Conservation (phyloP, 495 filamentous ascomycete genomes). For the Trichoderma gamsii region DNA sequence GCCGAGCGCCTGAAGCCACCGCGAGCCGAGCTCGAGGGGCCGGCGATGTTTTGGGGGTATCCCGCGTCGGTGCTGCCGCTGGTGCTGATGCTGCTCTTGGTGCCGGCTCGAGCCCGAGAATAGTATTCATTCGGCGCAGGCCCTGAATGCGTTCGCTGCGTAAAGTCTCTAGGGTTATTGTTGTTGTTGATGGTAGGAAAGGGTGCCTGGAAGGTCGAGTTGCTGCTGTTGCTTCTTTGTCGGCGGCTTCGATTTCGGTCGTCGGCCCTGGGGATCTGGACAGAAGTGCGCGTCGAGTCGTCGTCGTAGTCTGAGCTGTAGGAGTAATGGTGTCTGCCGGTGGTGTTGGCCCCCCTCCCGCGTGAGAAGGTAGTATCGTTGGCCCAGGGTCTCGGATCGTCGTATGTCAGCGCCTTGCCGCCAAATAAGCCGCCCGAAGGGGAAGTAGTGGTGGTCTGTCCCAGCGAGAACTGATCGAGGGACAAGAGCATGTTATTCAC, state of each 20-base stretch:
- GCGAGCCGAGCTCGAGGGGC: constrained; percentile 40
- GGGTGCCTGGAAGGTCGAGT: constrained; percentile 61
- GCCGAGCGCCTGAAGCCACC: constrained; percentile 34
- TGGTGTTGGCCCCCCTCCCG: neutral
- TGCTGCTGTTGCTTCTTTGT: constrained; percentile 77
- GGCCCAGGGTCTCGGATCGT: constrained; percentile 11
- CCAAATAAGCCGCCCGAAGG: constrained; percentile 17
- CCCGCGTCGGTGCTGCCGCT: constrained; percentile 60
- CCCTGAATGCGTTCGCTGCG: constrained; percentile 32
- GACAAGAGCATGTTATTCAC: constrained; percentile 90
- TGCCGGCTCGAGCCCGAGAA: constrained; percentile 55
- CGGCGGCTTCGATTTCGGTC: constrained; percentile 25
- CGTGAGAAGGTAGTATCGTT: neutral
- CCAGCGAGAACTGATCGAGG: constrained; percentile 68
- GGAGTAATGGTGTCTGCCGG: constrained; percentile 52
- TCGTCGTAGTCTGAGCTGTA: constrained; percentile 71
- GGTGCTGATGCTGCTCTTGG: constrained; percentile 64
- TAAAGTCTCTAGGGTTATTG: constrained; percentile 41
- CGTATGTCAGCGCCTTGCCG: constrained; percentile 19
- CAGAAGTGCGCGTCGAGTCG: constrained; percentile 51
- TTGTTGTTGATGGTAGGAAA: constrained; percentile 57
- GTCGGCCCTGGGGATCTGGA: constrained; percentile 34
- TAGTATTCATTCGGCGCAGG: constrained; percentile 30
- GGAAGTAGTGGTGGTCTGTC: constrained; percentile 38
- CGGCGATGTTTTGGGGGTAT: constrained; percentile 43